phyloP scores from a whole-genome alignment of 257 asterid genomes.

The Fraxinus americana region DNA sequence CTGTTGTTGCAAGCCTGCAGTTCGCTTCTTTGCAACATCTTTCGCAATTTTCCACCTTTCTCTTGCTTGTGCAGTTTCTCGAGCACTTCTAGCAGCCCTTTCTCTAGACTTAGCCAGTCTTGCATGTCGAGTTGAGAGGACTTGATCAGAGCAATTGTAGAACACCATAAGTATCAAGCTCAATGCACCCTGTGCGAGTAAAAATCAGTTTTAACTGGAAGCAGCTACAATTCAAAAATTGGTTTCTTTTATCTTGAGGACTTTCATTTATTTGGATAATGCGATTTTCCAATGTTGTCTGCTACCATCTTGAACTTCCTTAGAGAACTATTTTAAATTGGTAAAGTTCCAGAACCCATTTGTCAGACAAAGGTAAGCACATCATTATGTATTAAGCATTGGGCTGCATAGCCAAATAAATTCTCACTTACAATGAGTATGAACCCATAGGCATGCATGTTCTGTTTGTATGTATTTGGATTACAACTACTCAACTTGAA shows the following conservation, averaged over 20 bases:
- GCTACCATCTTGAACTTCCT: background rate
- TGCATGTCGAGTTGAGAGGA: conserved; percentile 73
- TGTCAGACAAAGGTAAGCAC: conserved; percentile 19
- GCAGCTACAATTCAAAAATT: background rate
- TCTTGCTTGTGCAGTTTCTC: conserved; percentile 91
- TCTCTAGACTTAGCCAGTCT: conserved; percentile 91
- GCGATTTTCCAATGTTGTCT: background rate
- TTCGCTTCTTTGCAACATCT: conserved; percentile 62
- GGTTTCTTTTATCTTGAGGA: conserved; percentile 4
- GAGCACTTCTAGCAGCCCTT: conserved; percentile 83
- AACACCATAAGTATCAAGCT: conserved; percentile 71
- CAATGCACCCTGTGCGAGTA: conserved; percentile 61
- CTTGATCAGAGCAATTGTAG: conserved; percentile 92
- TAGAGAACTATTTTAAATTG: background rate
- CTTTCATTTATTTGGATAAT: background rate
- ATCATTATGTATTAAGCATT: conserved; percentile 21
- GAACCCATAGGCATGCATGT: conserved; percentile 76
- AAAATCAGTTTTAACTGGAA: conserved; percentile 27
- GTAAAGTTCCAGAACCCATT: background rate
- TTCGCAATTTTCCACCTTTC: conserved; percentile 83
- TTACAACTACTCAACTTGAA: conserved; percentile 78
- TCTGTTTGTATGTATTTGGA: conserved; percentile 63
- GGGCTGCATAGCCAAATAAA: conserved; percentile 16
- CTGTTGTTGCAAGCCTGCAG: conserved; percentile 64
- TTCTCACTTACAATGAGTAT: conserved; percentile 74